Conservation (phyloP, 106 monocot species). For the Hemerocallis citrina region DNA sequence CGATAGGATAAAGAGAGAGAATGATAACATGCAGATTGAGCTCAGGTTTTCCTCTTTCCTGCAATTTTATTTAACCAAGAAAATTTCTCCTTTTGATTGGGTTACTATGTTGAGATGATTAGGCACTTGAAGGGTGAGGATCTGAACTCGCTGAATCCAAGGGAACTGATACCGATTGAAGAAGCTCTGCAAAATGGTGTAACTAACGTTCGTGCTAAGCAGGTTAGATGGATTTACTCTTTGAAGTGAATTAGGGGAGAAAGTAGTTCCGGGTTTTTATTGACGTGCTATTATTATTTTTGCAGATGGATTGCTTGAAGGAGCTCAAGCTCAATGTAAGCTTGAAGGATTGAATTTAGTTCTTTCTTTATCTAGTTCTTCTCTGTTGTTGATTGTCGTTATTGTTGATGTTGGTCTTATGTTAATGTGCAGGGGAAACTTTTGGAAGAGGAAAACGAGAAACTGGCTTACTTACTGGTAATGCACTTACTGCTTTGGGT, state of each 20-base stretch:
- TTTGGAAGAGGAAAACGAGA: constrained; percentile 78
- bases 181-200: constrained; percentile 58
- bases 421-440: constrained; percentile 32
- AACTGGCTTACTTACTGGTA: constrained; percentile 54
- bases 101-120: neutral
- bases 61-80: no score
- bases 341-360: neutral
- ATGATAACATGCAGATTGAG: constrained; percentile 97
- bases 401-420: neutral
- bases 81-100: no score
- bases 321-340: constrained; percentile 64
- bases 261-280: neutral
- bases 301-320: constrained; percentile 64
- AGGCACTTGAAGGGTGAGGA: constrained; percentile 98
- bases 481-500: no score
- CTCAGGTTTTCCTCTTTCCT: constrained; percentile 64
- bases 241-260: neutral
- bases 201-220: constrained; percentile 32
- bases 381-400: neutral
- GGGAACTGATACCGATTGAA: constrained; percentile 59
- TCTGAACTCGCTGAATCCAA: constrained; percentile 56
- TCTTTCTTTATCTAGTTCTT: neutral
- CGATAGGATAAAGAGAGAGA: constrained; percentile 87
- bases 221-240: constrained; percentile 28
- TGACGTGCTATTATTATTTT: constrained; percentile 5